Base-by-base conservation (phyloP, 371 early-diverging fungal genomes). In the Lichtheimia ramosa region DNA sequence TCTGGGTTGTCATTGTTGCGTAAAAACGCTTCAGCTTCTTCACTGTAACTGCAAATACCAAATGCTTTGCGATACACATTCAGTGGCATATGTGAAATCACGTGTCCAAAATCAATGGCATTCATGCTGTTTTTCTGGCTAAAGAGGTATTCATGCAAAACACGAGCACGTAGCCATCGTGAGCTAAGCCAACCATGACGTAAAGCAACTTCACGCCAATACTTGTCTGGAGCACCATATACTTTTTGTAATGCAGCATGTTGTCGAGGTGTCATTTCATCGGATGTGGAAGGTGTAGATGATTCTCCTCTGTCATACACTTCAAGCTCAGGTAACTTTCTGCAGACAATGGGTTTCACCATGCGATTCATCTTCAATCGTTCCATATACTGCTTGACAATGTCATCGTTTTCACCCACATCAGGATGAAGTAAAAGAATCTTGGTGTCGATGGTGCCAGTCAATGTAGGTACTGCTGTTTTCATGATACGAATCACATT, bases 151-250 rank as follows among this genome's bases (percentile, higher is more conserved):
- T 63, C 63, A 49, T 68, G 68, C 43, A 68, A 24, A n/a, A 56
- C 57, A 34, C 51, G 59, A 10, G 68, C 68, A 14, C 68, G 68
- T 23, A 63, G 43, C 63, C 63, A 68, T 21, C 57, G 57, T 6
- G 68, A 68, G 18, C 46, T 42, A 27, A 68, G 43, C 68, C 68
- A 68, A 3, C 68, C 68, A 23, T 63, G 58, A 13, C 61, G 63
- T 7, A 56, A n/a, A 3, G 63, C 63, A 13, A 63, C 49, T n/a
- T 55, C 55, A 0, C 52, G 63, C 63, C 60, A 68, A 18, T 41
- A 61, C 15, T 53, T 23, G 25, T 54, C 54, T 10, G 56, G 56
- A 18, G 52, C 40, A 18, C 18, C n/a, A 28, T 56, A 43, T 15
- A 51, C 43, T 14, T 49, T 50, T 8, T 58, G 27, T 7, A 27